Evolutionary conservation across 164 flowering plant species (phyloP).

Genomic region (Vitis riparia): DNA sequence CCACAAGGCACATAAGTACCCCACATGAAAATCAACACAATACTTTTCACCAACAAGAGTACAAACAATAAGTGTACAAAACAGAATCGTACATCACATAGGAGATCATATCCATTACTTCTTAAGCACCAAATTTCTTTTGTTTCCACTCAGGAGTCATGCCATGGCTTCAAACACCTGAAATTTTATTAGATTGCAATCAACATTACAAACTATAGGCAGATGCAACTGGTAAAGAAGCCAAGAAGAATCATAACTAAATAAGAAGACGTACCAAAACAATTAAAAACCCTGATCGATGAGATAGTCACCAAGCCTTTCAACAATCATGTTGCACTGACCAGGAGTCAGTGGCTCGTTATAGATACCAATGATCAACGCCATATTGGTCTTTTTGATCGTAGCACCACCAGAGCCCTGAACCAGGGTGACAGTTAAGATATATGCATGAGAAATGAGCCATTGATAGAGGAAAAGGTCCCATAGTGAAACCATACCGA

Average conservation of each 20-base stretch:
- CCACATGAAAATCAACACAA: conserved; percentile 23
- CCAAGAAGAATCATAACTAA: conserved; percentile 3
- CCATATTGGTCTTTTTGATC: conserved; percentile 49
- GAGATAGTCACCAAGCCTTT: conserved; percentile 70
- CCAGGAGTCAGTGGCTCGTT: conserved; percentile 66
- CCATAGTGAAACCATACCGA: background rate
- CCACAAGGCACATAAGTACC: background rate
- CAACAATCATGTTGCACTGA: conserved; percentile 71
- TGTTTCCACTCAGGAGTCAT: background rate
- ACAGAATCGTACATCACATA: background rate
- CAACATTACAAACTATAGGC: conserved; percentile 3
- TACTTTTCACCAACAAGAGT: conserved; percentile 11
- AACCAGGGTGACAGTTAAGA: background rate
- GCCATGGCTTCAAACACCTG: conserved; percentile 10
- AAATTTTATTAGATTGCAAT: conserved; percentile 10
- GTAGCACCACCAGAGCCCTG: conserved; percentile 64
- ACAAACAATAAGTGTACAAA: conserved; percentile 5
- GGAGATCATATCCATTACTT: conserved; percentile 17
- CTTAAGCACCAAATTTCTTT: conserved; percentile 19
- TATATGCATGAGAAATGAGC: background rate
- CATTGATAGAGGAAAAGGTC: background rate
- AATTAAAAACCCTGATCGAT: conserved; percentile 51
- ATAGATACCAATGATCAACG: conserved; percentile 56
- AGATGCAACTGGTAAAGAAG: conserved; percentile 9
- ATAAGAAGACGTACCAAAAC: conserved; percentile 1